Conservation (phyloP, 179 eudicot genomes). For the Camellia oleifera region DNA sequence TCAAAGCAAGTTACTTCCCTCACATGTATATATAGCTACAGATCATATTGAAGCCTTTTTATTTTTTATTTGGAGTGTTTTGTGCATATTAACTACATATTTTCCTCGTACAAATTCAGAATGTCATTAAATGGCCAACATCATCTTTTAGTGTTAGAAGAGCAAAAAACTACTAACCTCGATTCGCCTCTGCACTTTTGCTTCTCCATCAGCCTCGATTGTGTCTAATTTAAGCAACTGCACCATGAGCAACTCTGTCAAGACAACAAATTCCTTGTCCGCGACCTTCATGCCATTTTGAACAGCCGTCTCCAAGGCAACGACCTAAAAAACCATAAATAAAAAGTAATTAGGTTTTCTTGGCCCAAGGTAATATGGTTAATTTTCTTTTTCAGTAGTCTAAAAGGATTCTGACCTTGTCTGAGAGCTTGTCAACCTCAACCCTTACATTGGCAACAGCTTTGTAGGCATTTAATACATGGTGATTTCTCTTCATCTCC, state of each 20-base stretch:
- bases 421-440: slow-evolving; percentile 58
- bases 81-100: neutral
- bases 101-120: neutral
- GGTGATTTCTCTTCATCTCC: slow-evolving; percentile 41
- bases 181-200: slow-evolving; percentile 46
- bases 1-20: slow-evolving; percentile 4
- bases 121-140: neutral
- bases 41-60: neutral
- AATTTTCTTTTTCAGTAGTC: neutral
- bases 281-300: slow-evolving; percentile 45
- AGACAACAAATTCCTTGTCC: slow-evolving; percentile 53
- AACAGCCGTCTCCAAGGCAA: slow-evolving; percentile 41
- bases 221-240: slow-evolving; percentile 63
- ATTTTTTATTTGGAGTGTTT: neutral
- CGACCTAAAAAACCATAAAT: slow-evolving; percentile 36
- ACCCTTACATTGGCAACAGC: slow-evolving; percentile 49
- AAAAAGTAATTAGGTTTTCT: neutral
- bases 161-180: slow-evolving; percentile 44
- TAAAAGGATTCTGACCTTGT: slow-evolving; percentile 37
- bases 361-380: neutral
- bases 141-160: neutral
- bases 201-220: slow-evolving; percentile 66
- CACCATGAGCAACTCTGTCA: slow-evolving; percentile 64
- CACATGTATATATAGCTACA: neutral
- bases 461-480: slow-evolving; percentile 38